Evolutionary conservation across 768 basidiomycete species (phyloP), one percentile per base, ranked within the genome.

Genomic region (Gymnopilus junonius): DNA sequence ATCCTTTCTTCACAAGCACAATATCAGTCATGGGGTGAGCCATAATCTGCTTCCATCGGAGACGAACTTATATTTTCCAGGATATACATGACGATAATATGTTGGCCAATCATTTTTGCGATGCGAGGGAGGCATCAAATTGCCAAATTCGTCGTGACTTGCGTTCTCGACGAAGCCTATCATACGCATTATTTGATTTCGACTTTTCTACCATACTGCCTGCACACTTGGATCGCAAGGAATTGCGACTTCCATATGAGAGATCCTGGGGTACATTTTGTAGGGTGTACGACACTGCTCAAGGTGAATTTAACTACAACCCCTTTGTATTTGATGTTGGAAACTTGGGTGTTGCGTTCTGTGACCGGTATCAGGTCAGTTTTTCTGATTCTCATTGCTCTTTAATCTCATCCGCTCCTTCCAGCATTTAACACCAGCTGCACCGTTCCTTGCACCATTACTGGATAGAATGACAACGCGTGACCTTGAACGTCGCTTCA

Each of bases 321-420:
- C 73, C 71, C 0, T 74, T 72, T 61, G 67, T 63, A 0, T 72
- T 61, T 50, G 73, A 72, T 35, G 70, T 74, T 15, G 67, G 67
- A 17, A 59, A 59, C 25, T n/a, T 74, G 42, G 71, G 72, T 11
- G 34, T 27, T 4, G n/a, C 37, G 4, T 62, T 65, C 31, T 58
- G 61, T 34, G 11, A 31, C 0, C 20, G 27, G 4, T 63, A 37
- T 40, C 60, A 70, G 61, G 60, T 67, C 55, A 20, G 64, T 65
- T 7, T 58, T 58, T 27, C n/a, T 4, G n/a, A n/a, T 6, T n/a
- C n/a, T 40, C 8, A 2, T 40, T n/a, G 15, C 8, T 10, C 40
- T 25, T 17, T 15, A 55, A 39, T 40, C 35, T 53, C 8, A 4
- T 50, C 3, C 11, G 7, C 31, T 15, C n/a, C 37, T 15, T 20